A percentile compares a stretch with the other conserved stretches of the same genome.
Evolutionary conservation across 2,329 filamentous ascomycete species (phyloP).

Genomic region (Venturia nashicola): DNA sequence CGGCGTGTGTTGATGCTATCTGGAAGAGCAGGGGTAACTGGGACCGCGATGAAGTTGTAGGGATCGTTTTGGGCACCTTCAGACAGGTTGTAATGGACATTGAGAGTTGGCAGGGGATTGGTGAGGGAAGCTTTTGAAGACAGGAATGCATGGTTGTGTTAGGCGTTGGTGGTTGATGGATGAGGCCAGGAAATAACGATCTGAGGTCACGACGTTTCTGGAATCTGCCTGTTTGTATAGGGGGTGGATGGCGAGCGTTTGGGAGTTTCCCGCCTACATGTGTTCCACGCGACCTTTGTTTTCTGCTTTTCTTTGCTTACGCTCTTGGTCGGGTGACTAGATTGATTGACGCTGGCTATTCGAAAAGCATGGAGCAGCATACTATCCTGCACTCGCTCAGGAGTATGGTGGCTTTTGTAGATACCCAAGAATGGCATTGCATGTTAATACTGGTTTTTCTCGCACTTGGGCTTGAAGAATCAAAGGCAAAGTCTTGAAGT

Average conservation of each 20-base stretch:
- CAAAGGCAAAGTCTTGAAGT: no score
- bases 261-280: background rate
- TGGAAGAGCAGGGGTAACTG: constrained; percentile 72
- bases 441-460: no score
- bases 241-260: background rate
- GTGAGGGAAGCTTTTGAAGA: background rate
- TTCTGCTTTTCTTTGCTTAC: background rate
- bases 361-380: background rate
- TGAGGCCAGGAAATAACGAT: background rate
- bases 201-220: background rate
- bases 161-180: background rate
- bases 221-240: background rate
- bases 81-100: background rate
- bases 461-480: no score
- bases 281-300: background rate
- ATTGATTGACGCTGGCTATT: background rate
- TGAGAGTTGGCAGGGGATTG: background rate
- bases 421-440: background rate
- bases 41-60: constrained; percentile 36
- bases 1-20: constrained; percentile 78
- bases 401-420: background rate
- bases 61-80: background rate
- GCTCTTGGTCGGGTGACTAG: background rate
- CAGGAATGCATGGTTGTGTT: background rate
- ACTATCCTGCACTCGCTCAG: background rate